These are phyloP conservation scores for Colletotrichum abscissum DNA, from an alignment of 2,329 filamentous ascomycete genomes.

Conservation along the genomic window DNA sequence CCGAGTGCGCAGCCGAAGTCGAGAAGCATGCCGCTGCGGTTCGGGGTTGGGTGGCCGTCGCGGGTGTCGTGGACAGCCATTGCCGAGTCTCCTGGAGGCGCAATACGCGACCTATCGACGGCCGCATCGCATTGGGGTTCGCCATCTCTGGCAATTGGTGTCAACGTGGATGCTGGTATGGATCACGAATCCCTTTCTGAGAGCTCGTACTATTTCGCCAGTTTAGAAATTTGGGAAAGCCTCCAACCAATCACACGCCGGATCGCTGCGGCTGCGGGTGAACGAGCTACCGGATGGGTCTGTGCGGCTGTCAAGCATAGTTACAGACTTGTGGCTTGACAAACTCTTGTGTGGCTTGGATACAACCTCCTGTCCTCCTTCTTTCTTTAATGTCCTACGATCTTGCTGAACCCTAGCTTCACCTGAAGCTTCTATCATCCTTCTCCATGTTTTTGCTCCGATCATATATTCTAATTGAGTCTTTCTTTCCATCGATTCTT, in stretches of 20 bases:
- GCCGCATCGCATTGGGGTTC: constrained; percentile 42
- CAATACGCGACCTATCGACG: constrained; percentile 44
- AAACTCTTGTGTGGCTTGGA: not conserved
- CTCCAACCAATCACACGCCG: constrained; percentile 20
- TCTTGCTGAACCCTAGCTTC: not conserved
- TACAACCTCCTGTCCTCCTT: not conserved
- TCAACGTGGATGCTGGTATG: constrained; percentile 24
- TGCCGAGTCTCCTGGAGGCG: constrained; percentile 31
- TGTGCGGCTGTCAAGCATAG: not conserved
- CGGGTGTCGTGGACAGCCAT: constrained; percentile 10
- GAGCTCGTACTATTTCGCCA: constrained; percentile 31
- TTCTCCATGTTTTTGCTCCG: not conserved
- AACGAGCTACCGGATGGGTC: constrained; percentile 22
- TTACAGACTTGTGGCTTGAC: not conserved
- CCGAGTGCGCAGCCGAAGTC: constrained; percentile 62
- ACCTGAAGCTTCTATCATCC: not conserved
- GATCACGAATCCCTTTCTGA: constrained; percentile 22
- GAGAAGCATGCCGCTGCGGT: constrained; percentile 56
- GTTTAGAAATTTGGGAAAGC: constrained; percentile 24
- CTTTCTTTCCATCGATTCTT: not conserved
- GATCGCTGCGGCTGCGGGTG: constrained; percentile 17
- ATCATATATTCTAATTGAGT: not conserved
- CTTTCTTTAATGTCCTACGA: not conserved
- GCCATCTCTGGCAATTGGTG: constrained; percentile 42
- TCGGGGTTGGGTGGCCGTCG: constrained; percentile 16